phyloP scores from a whole-genome alignment of 352 stramenopile genomes.

The Pythium angustatum region DNA sequence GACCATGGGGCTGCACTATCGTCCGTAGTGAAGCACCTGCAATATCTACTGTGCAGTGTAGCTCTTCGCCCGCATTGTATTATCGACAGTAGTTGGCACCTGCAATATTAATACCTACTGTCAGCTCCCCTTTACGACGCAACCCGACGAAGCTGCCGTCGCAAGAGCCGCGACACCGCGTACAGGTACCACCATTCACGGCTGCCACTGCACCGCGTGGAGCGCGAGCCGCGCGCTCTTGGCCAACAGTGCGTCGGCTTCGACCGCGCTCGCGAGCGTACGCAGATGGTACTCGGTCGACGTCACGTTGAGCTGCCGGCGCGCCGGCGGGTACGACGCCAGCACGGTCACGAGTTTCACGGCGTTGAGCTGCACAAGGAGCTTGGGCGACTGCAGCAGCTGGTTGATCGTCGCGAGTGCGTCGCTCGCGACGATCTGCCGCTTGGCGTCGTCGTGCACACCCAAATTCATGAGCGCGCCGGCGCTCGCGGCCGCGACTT shows the following conservation, averaged over 20 bases:
- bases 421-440: conserved; percentile 51
- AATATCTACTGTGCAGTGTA: too few species aligned
- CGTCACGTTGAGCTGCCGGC: conserved; percentile 47
- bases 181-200: too few species aligned
- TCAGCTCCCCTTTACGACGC: too few species aligned
- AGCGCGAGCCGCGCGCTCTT: conserved; percentile 59
- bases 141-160: too few species aligned
- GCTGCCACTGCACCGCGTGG: conserved; percentile 59
- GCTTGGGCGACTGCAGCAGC: conserved; percentile 59
- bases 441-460: conserved; percentile 70
- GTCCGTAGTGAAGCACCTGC: too few species aligned
- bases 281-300: conserved; percentile 55
- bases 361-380: conserved; percentile 62
- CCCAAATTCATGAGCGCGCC: conserved; percentile 70
- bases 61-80: too few species aligned
- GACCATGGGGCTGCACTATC: too few species aligned
- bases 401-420: conserved; percentile 54
- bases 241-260: conserved; percentile 48
- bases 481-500: conserved; percentile 49
- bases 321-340: conserved; percentile 55
- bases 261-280: conserved; percentile 38
- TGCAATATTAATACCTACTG: too few species aligned
- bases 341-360: conserved; percentile 66
- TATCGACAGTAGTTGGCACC: too few species aligned
- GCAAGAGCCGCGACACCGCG: too few species aligned